Percentiles rank a stretch among this genome's conserved stretches.
These are phyloP conservation scores for Knoxdaviesia capensis DNA, from an alignment of 2,329 filamentous ascomycete species.

Conservation along the genomic window DNA sequence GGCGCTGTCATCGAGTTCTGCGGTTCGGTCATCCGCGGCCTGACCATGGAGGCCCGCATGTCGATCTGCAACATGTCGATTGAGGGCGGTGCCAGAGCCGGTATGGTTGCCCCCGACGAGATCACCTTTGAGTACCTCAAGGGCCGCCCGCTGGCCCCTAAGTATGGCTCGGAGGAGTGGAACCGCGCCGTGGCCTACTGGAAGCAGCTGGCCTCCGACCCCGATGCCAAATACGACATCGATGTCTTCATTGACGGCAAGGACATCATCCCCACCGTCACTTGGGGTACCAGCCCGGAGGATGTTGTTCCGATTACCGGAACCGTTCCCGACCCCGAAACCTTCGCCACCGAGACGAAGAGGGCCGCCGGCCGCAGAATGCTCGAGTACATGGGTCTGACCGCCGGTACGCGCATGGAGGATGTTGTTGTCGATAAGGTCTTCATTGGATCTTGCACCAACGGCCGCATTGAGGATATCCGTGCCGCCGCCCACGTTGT, in stretches of 20 bases:
- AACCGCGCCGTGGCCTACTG: slow-evolving; percentile 75
- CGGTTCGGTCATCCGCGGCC: slow-evolving; percentile 69
- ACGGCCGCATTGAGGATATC: slow-evolving; percentile 89
- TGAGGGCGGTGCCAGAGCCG: slow-evolving; percentile 82
- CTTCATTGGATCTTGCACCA: slow-evolving; percentile 96
- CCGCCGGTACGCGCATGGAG: slow-evolving; percentile 69
- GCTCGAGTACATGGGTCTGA: slow-evolving; percentile 92
- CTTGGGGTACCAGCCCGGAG: slow-evolving; percentile 94
- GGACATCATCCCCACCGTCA: slow-evolving; percentile 83
- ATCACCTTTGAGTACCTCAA: slow-evolving; percentile 91
- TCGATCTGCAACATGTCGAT: slow-evolving; percentile 99
- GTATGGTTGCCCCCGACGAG: slow-evolving; percentile 92
- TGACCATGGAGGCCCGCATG: slow-evolving; percentile 97
- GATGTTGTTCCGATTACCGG: slow-evolving; percentile 91
- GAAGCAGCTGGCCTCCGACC: slow-evolving; percentile 67
- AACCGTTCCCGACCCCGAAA: slow-evolving; percentile 61
- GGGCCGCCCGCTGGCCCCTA: slow-evolving; percentile 72
- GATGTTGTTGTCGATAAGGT: slow-evolving; percentile 90
- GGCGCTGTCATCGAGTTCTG: slow-evolving; percentile 95
- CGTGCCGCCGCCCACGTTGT: slow-evolving; percentile 72
- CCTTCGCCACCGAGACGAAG: slow-evolving; percentile 61
- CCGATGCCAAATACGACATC: slow-evolving; percentile 74
- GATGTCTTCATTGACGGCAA: slow-evolving; percentile 81
- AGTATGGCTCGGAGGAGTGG: slow-evolving; percentile 71
- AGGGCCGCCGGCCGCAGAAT: slow-evolving; percentile 63